Base-by-base conservation (phyloP, 306 rosid species). In the Argentina anserina region DNA sequence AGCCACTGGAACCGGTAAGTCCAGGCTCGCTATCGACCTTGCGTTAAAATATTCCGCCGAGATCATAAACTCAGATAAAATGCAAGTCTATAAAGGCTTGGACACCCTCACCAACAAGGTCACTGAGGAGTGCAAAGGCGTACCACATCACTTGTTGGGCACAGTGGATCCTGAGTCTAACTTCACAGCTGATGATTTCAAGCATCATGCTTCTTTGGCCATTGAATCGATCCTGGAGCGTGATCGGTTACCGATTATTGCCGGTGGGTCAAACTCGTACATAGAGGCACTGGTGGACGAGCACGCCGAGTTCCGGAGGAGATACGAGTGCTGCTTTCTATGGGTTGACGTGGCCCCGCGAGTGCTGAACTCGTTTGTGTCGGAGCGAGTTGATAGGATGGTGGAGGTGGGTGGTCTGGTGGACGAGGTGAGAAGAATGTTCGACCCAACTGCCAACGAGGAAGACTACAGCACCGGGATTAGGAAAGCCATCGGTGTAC, bases 1-100 rank as follows among this genome's bases (percentile, higher is more conserved):
- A 0, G 90, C 97, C 18, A 92, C 97, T 61, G 97, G 90, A 5
- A 83, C 86, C 28, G 97, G 97, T 3, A 92, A 92, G 67, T 86
- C 97, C 13, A 79, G 86, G 33, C 80, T 92, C 0, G 93, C 96
- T 13, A 79, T 92, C 12, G 93, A 89, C 73, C 28, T 92, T 1
- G 96, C 97, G 23, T 79, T 76, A 0, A 82, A 81, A 11, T 82
- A 83, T 26, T 72, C 75, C 0, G 87, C 85, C 0, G 97, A 92
- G 83, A 76, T 92, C 46, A 72, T 92, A 1, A 92, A 92, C 75
- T 87, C 92, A 0, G 97, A 92, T 76, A 92, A 92, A 81, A 89
- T 92, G 59, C 97, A 92, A 84, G 81, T 87, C 23, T 89, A 83
- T 76, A 58, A 79, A 7, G 96, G 96, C n/a, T 80, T 92, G 0